Evolutionary conservation across 345 rosid species (phyloP).

Genomic region (Hypericum androsaemum): DNA sequence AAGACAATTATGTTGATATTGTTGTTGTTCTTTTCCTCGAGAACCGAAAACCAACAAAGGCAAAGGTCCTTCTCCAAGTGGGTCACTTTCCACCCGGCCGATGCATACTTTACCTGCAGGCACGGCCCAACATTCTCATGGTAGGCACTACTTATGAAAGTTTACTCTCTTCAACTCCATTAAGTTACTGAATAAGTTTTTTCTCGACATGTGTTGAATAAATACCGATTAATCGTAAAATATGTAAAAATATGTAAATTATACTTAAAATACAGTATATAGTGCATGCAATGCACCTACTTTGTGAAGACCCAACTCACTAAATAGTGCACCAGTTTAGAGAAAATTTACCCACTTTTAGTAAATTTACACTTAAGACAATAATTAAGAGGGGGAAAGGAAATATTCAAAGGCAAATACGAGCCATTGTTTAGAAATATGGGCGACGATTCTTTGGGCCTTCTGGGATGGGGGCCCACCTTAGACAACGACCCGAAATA

Average conservation of each 20-base stretch:
- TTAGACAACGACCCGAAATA: constrained; percentile 33
- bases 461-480: constrained; percentile 21
- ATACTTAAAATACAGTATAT: too few relatives aligned
- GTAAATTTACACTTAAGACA: not conserved
- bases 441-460: constrained; percentile 17
- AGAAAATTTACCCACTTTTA: too few relatives aligned
- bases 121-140: constrained; percentile 37
- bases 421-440: constrained; percentile 3
- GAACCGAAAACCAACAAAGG: constrained; percentile 17
- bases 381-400: not conserved
- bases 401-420: not conserved
- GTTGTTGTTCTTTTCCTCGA: constrained; percentile 13
- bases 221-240: too few relatives aligned
- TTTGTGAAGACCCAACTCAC: too few relatives aligned
- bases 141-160: constrained; percentile 11
- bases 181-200: too few relatives aligned
- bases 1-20: not conserved
- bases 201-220: too few relatives aligned
- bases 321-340: too few relatives aligned
- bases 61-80: constrained; percentile 18
- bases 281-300: too few relatives aligned
- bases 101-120: constrained; percentile 21
- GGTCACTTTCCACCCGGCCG: constrained; percentile 26
- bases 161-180: not conserved
- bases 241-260: too few relatives aligned